Evolutionary conservation across 208 protist genomes (phyloP).

Genomic region (Angomonas ambiguus): DNA sequence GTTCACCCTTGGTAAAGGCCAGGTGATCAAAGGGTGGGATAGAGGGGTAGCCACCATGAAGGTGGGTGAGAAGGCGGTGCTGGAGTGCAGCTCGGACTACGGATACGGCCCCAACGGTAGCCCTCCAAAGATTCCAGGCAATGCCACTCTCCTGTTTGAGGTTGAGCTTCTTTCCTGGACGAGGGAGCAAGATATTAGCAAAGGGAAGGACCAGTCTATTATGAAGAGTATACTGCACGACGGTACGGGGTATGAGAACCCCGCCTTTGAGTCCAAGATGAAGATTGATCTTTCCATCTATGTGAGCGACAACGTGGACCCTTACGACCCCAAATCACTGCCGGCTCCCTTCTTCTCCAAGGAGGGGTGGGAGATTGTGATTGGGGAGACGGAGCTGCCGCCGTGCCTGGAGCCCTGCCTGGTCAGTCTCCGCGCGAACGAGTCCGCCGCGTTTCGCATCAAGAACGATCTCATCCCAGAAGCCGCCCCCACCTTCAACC

Average conservation of each 20-base stretch:
- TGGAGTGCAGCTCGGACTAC: conserved; percentile 72
- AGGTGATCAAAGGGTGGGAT: conserved; percentile 93
- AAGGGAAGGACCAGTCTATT: conserved; percentile 63
- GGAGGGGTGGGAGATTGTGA: conserved; percentile 38
- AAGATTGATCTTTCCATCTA: conserved; percentile 65
- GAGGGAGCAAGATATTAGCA: conserved; percentile 67
- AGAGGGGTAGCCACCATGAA: conserved; percentile 88
- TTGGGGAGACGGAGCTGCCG: conserved; percentile 65
- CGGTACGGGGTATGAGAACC: conserved; percentile 75
- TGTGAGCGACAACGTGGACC: conserved; percentile 28
- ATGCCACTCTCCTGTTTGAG: conserved; percentile 89
- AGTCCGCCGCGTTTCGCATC: conserved; percentile 66
- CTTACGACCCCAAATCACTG: conserved; percentile 19
- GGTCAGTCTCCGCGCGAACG: conserved; percentile 60
- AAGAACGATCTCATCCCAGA: conserved; percentile 30
- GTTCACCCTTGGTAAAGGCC: conserved; percentile 79
- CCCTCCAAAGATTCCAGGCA: conserved; percentile 81
- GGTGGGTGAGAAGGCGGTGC: conserved; percentile 77
- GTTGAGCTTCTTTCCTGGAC: conserved; percentile 87
- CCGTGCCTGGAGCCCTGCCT: conserved; percentile 72
- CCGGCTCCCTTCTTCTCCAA: conserved; percentile 41
- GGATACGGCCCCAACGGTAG: conserved; percentile 77
- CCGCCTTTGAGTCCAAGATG: conserved; percentile 66
- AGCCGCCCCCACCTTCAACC: conserved; percentile 49
- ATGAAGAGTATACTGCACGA: conserved; percentile 73